These are phyloP conservation scores for Mortierella sp. DNA, from an alignment of 371 early-diverging fungal genomes.

Conservation along the genomic window DNA sequence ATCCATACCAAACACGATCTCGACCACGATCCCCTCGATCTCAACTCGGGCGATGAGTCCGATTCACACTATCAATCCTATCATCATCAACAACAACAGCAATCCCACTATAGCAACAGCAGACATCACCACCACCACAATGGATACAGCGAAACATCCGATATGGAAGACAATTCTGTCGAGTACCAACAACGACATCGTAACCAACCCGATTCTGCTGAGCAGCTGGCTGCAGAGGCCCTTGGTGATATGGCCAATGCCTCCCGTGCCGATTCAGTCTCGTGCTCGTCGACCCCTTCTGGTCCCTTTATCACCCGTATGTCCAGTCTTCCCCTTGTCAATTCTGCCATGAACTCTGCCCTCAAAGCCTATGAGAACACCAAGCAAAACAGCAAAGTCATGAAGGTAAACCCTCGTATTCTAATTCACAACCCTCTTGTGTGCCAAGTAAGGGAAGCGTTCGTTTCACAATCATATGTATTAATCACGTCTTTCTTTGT, in stretches of 20 bases:
- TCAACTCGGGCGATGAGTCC: slow-evolving; percentile 20
- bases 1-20: slow-evolving; percentile 27
- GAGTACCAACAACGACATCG: slow-evolving; percentile 9
- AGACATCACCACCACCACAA: neutral
- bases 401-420: slow-evolving; percentile 64
- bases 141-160: slow-evolving; percentile 21
- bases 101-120: neutral
- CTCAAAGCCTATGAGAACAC: slow-evolving; percentile 82
- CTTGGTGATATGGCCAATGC: slow-evolving; percentile 72
- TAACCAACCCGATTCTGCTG: slow-evolving; percentile 63
- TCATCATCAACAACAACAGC: slow-evolving; percentile 1
- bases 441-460: too few species aligned
- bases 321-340: slow-evolving; percentile 85
- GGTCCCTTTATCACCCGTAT: slow-evolving; percentile 78
- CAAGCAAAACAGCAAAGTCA: slow-evolving; percentile 78
- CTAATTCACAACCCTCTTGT: neutral
- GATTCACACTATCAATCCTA: slow-evolving; percentile 11
- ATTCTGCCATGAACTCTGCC: slow-evolving; percentile 83
- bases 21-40: slow-evolving; percentile 37
- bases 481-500: neutral
- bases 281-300: slow-evolving; percentile 15
- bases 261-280: slow-evolving; percentile 10
- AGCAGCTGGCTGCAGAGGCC: slow-evolving; percentile 76
- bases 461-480: neutral
- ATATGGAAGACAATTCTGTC: slow-evolving; percentile 23